A percentile compares a stretch with the other conserved stretches of the same genome.
These are phyloP conservation scores for Syncephalis fuscata DNA, from an alignment of 371 early-diverging fungal genomes.

Conservation along the genomic window DNA sequence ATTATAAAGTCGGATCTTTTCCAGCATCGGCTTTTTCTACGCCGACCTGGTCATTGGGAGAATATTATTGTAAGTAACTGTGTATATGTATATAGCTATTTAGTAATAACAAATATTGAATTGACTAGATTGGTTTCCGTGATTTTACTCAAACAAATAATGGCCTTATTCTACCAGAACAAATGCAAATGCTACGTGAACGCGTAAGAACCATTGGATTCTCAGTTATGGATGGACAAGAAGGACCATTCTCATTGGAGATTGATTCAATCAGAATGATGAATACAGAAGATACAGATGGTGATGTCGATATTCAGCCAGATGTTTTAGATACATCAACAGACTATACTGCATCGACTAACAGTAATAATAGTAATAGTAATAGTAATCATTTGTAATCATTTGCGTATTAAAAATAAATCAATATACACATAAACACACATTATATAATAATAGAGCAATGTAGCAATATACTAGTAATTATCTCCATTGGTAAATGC, in stretches of 20 bases:
- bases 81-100: neutral
- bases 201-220: conserved; percentile 79
- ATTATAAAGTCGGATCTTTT: conserved; percentile 67
- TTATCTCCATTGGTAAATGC: too few species aligned
- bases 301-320: conserved; percentile 28
- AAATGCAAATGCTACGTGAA: conserved; percentile 68
- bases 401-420: too few species aligned
- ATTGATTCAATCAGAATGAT: conserved; percentile 77
- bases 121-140: conserved; percentile 63
- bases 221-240: conserved; percentile 59
- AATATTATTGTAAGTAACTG: conserved; percentile 44
- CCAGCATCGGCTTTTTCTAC: conserved; percentile 79
- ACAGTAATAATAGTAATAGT: too few species aligned
- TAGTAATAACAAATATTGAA: neutral
- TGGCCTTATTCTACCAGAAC: conserved; percentile 67
- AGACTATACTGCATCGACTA: too few species aligned
- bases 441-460: too few species aligned
- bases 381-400: too few species aligned
- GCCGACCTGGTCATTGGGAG: conserved; percentile 82
- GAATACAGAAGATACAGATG: conserved; percentile 53
- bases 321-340: neutral
- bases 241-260: conserved; percentile 82
- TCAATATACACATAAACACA: too few species aligned
- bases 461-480: too few species aligned
- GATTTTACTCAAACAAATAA: conserved; percentile 83